Evolutionary conservation across 2,329 filamentous ascomycete species (phyloP), one percentile per base, ranked within the genome.

Genomic region (Domatiomyces catenatus): DNA sequence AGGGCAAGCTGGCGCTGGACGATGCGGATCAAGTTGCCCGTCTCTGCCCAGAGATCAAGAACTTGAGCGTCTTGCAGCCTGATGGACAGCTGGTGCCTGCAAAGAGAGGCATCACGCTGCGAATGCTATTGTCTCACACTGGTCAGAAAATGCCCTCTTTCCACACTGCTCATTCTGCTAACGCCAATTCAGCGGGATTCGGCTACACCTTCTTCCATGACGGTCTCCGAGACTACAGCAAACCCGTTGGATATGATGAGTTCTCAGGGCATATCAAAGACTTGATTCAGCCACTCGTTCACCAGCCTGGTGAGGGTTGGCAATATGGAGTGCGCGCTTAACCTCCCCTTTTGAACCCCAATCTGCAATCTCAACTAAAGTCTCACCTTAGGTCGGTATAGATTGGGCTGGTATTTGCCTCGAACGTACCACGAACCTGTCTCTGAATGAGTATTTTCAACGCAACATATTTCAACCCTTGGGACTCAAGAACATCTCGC

Each of bases 241-340:
- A 69, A 6, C 75, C 77, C 0, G 64, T 67, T 0, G 75, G 77
- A 0, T 61, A 73, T n/a, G 75, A 81, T 50, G 79, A 81, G 60
- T 76, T 81, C 58, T 71, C 70, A 0, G 74, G 75, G 1, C 67
- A 75, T 5, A 59, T 71, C 15, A 77, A 77, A 18, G 66, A 81
- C 45, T 58, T 74, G 42, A 61, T 67, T 50, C 57, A 58, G 12
- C 76, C 79, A 0, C 64, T 84, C 15, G 64, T 83, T 1, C 78
- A 80, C 57, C 79, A 84, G 55, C 81, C 82, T 0, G 80, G 81
- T 0, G 71, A 73, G 28, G 68, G 67, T 2, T 84, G 77, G 76
- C 71, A 78, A 50, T 83, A 84, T 32, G 74, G 76, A 1, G 72
- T 76, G 62, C 66, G 69, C 64, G 56, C 8, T 8, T 52, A 60